Evolutionary conservation across 2,329 filamentous ascomycete species (phyloP).

Genomic region (Claviceps arundinis): DNA sequence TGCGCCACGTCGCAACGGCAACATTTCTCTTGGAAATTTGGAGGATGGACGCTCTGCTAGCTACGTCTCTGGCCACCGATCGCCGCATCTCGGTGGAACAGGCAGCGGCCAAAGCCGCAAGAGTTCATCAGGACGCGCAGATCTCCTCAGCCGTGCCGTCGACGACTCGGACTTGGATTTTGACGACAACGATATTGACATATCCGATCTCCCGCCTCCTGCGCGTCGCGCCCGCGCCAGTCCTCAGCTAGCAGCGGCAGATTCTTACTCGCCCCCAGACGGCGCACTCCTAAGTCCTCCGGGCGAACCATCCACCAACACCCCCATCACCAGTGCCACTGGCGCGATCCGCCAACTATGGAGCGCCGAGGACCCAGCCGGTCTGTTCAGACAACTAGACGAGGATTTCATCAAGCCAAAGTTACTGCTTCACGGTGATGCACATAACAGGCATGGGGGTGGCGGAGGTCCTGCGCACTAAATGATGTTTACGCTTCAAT

Average conservation of each 20-base stretch:
- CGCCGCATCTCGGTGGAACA: conserved; percentile 26
- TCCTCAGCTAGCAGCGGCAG: conserved; percentile 9
- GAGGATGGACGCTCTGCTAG: conserved; percentile 24
- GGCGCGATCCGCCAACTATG: conserved; percentile 71
- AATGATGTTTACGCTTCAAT: neutral
- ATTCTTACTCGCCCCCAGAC: conserved; percentile 5
- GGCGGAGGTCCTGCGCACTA: conserved; percentile 8
- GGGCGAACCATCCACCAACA: conserved; percentile 14
- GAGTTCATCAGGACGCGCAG: conserved; percentile 31
- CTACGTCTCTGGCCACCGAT: conserved; percentile 41
- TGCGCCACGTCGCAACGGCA: conserved; percentile 52
- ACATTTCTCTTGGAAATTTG: conserved; percentile 44
- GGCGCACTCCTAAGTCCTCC: conserved; percentile 18
- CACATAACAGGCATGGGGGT: conserved; percentile 9
- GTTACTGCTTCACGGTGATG: conserved; percentile 62
- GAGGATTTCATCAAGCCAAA: conserved; percentile 94
- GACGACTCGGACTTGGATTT: conserved; percentile 44
- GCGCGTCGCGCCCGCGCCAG: conserved; percentile 27
- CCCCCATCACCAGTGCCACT: conserved; percentile 50
- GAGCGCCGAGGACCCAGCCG: conserved; percentile 75
- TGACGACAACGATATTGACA: conserved; percentile 43
- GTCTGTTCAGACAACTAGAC: conserved; percentile 82
- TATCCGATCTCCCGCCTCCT: conserved; percentile 51
- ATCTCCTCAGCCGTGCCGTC: conserved; percentile 37
- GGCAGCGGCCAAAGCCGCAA: conserved; percentile 37